Percentiles rank a stretch among this genome's conserved stretches.
These are phyloP conservation scores for Wickerhamomyces rabaulensis DNA, from an alignment of 805 yeast species.

Conservation along the genomic window DNA sequence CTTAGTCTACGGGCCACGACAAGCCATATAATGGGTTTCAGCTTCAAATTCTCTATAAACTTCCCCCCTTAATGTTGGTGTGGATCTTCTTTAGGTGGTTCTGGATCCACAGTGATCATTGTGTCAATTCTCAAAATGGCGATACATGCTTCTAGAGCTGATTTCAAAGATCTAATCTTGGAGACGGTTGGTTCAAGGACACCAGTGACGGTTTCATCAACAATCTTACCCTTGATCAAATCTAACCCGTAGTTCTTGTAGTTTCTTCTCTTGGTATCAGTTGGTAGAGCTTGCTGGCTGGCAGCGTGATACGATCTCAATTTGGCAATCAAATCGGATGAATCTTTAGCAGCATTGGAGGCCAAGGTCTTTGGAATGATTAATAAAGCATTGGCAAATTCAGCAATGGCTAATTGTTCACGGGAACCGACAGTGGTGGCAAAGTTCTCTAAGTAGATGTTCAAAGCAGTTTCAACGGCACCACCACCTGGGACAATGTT, in stretches of 20 bases:
- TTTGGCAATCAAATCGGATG: conserved; percentile 91
- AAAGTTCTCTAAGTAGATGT: conserved; percentile 90
- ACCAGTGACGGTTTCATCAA: conserved; percentile 78
- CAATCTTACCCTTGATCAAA: conserved; percentile 84
- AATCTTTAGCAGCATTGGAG: conserved; percentile 95
- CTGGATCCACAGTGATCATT: conserved; percentile 96
- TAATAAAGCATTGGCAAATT: conserved; percentile 85
- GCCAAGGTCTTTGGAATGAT: conserved; percentile 96
- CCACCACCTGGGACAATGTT: conserved; percentile 98
- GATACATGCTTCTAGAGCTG: conserved; percentile 97
- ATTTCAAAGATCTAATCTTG: conserved; percentile 86
- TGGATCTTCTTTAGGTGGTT: conserved; percentile 85
- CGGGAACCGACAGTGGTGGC: conserved; percentile 97
- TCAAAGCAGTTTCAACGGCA: conserved; percentile 94
- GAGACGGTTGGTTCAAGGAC: conserved; percentile 94
- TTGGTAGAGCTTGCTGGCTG: conserved; percentile 76
- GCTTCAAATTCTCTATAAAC: neutral
- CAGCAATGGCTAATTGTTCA: conserved; percentile 97
- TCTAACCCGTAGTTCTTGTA: conserved; percentile 93
- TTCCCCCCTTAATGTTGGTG: conserved; percentile 56
- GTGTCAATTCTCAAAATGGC: conserved; percentile 97
- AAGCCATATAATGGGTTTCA: neutral
- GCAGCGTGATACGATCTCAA: conserved; percentile 96
- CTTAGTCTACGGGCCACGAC: neutral
- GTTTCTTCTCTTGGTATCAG: conserved; percentile 79